Evolutionary conservation across 345 rosid genomes (phyloP).

Genomic region (Orychophragmus violaceus): DNA sequence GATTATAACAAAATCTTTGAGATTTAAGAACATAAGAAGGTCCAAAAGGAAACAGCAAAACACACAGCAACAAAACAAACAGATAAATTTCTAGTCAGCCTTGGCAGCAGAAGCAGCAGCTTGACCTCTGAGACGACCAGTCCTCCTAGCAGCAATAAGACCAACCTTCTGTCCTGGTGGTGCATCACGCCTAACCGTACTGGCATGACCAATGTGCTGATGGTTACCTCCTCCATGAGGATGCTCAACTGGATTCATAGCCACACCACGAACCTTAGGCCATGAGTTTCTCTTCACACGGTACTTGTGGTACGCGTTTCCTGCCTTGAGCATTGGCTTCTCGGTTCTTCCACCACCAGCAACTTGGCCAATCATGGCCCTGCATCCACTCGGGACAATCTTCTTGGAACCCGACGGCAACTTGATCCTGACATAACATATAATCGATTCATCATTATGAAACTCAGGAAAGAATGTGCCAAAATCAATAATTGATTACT

Average conservation of each 20-base stretch:
- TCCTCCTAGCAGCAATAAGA: conserved; percentile 71
- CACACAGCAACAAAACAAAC: not conserved
- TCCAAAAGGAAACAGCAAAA: conserved; percentile 10
- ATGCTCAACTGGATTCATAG: conserved; percentile 84
- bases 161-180: conserved; percentile 80
- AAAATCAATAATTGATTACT: not conserved
- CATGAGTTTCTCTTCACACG: conserved; percentile 74
- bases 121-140: conserved; percentile 74
- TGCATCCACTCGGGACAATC: conserved; percentile 60
- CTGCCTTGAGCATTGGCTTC: conserved; percentile 69
- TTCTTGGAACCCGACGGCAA: not conserved
- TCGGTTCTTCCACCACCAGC: conserved; percentile 83
- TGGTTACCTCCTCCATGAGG: conserved; percentile 90
- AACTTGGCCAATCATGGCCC: conserved; percentile 72
- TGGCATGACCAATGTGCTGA: conserved; percentile 72
- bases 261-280: conserved; percentile 86
- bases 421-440: not conserved
- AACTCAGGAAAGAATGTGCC: not conserved
- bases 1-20: not conserved
- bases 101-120: conserved; percentile 67
- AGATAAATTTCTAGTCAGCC: conserved; percentile 38
- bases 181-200: conserved; percentile 65
- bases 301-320: conserved; percentile 66
- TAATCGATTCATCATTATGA: not conserved
- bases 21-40: not conserved